Conservation (phyloP, 441 rosid species). For the Populus hybrid region DNA sequence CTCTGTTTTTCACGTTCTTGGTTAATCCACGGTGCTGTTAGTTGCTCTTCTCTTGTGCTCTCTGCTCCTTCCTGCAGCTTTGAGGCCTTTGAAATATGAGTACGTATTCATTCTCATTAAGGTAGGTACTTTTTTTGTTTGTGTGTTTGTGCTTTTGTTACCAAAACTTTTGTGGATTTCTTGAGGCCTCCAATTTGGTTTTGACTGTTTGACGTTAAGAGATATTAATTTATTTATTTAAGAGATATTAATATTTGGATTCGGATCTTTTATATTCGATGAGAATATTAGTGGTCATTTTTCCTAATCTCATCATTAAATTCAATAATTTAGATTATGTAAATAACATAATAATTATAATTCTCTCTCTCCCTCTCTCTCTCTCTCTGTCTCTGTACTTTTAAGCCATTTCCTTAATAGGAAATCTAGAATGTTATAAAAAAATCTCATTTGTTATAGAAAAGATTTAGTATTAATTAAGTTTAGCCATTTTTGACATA, state of each 20-base stretch:
- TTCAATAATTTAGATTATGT: too few species aligned
- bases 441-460: background rate
- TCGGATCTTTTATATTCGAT: too few species aligned
- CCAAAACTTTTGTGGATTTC: background rate
- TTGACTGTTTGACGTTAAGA: too few species aligned
- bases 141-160: background rate
- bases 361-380: background rate
- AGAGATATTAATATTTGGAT: too few species aligned
- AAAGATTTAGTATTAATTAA: too few species aligned
- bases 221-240: too few species aligned
- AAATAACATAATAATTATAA: too few species aligned
- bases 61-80: background rate
- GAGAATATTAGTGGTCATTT: too few species aligned
- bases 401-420: background rate
- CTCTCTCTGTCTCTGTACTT: background rate
- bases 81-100: background rate
- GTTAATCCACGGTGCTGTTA: background rate
- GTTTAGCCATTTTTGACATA: too few species aligned
- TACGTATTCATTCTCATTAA: background rate
- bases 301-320: too few species aligned
- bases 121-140: background rate
- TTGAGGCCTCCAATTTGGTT: background rate
- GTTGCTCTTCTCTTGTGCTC: background rate
- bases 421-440: background rate
- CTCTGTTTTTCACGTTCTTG: background rate